Evolutionary conservation across 2,329 filamentous ascomycete genomes (phyloP).

Genomic region (Albophoma yamanashiensis): DNA sequence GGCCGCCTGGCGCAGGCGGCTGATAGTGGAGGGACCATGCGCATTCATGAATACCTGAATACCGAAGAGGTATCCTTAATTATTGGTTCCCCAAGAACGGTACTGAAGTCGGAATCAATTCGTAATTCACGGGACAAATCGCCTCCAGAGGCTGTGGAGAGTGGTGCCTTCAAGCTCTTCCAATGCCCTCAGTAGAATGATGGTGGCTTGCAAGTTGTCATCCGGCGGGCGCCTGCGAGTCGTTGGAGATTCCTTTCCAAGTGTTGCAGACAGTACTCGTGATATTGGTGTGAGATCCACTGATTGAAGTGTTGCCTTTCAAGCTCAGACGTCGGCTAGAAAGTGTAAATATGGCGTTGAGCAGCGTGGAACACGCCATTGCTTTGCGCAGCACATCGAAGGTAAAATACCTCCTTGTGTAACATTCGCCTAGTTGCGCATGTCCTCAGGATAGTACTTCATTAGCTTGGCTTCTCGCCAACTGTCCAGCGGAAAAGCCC

Average conservation of each 20-base stretch:
- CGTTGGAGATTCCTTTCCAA: constrained; percentile 36
- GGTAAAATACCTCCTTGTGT: constrained; percentile 36
- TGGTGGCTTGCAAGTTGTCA: constrained; percentile 44
- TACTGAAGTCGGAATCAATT: constrained; percentile 2
- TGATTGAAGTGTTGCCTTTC: constrained; percentile 29
- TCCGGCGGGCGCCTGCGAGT: constrained; percentile 28
- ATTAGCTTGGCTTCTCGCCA: constrained; percentile 13
- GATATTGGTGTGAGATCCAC: constrained; percentile 39
- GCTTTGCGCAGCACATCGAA: constrained; percentile 42
- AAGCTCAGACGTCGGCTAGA: constrained; percentile 41
- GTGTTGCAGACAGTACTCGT: constrained; percentile 39
- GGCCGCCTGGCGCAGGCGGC: constrained; percentile 35
- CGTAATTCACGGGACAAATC: not conserved
- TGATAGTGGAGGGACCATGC: constrained; percentile 19
- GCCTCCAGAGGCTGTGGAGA: too few relatives aligned
- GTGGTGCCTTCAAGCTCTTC: constrained; percentile 38
- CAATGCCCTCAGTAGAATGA: constrained; percentile 44
- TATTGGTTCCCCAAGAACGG: constrained; percentile 28
- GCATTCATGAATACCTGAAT: constrained; percentile 36
- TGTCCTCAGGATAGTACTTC: constrained; percentile 17
- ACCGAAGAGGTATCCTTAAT: constrained; percentile 34
- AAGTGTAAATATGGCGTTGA: constrained; percentile 47
- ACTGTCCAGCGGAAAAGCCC: constrained; percentile 9
- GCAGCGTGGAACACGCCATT: constrained; percentile 35
- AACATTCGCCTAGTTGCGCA: constrained; percentile 18